Evolutionary conservation across 495 filamentous ascomycete species (phyloP).

Genomic region (Penicillium maclennaniae): DNA sequence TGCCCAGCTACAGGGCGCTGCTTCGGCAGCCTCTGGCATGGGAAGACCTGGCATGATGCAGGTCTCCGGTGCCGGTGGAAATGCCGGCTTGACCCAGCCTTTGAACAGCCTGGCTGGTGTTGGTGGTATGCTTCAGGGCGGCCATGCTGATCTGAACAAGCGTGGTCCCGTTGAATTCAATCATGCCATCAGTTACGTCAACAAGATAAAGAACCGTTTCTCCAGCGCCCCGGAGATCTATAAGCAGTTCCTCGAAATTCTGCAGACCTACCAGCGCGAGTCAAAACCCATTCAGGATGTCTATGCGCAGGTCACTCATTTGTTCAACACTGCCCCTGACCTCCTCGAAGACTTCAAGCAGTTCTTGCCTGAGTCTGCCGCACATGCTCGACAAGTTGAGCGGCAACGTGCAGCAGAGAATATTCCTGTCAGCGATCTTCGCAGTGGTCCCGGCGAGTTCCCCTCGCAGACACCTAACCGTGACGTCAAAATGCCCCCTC

Average conservation of each 20-base stretch:
- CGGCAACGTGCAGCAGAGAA: slow-evolving; percentile 55
- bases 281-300: slow-evolving; percentile 99
- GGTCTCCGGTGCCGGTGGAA: slow-evolving; percentile 43
- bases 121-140: slow-evolving; percentile 45
- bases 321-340: slow-evolving; percentile 94
- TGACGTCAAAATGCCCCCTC: slow-evolving; percentile 79
- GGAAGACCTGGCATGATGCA: slow-evolving; percentile 42
- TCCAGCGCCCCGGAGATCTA: slow-evolving; percentile 94
- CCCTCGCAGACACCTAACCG: slow-evolving; percentile 49
- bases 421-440: slow-evolving; percentile 57
- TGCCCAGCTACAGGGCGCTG: slow-evolving; percentile 74
- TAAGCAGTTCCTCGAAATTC: slow-evolving; percentile 97
- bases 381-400: slow-evolving; percentile 71
- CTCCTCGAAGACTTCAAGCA: slow-evolving; percentile 98
- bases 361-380: slow-evolving; percentile 94
- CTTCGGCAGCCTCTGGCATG: slow-evolving; percentile 54
- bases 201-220: slow-evolving; percentile 99
- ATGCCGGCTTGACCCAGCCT: slow-evolving; percentile 45
- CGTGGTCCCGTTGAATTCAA: slow-evolving; percentile 98
- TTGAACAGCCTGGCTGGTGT: slow-evolving; percentile 45
- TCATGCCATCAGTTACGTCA: slow-evolving; percentile 98
- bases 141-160: slow-evolving; percentile 68
- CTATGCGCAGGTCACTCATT: slow-evolving; percentile 90
- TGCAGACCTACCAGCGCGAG: slow-evolving; percentile 98
- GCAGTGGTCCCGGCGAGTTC: slow-evolving; percentile 46